Percentiles rank a stretch among this genome's conserved stretches.
These are phyloP conservation scores for Periglandula ipomoeae DNA, from an alignment of 2,329 filamentous ascomycete genomes.

Conservation along the genomic window DNA sequence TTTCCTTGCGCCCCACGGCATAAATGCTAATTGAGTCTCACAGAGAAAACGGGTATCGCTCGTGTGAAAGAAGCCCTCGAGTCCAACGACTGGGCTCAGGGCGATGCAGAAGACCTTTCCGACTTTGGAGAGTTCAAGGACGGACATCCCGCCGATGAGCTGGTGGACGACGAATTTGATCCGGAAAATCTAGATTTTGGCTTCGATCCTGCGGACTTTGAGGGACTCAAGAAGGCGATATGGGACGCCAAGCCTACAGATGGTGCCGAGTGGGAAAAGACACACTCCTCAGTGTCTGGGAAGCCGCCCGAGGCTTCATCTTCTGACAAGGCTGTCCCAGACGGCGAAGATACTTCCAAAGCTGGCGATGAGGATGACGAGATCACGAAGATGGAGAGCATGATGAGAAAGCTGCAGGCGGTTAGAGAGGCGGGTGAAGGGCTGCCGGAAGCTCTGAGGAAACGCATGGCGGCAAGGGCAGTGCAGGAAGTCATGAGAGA, in stretches of 20 bases:
- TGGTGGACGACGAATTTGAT: constrained; percentile 28
- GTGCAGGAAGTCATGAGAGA: constrained; percentile 58
- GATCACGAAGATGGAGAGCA: constrained; percentile 49
- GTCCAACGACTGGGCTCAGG: constrained; percentile 53
- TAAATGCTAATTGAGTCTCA: background rate
- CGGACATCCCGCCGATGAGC: constrained; percentile 12
- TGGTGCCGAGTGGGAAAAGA: background rate
- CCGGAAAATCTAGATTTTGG: constrained; percentile 42
- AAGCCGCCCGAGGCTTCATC: background rate
- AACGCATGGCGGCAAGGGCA: constrained; percentile 49
- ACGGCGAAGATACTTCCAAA: constrained; percentile 24
- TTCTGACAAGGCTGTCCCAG: too few species aligned
- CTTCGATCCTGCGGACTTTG: constrained; percentile 43
- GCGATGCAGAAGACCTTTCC: constrained; percentile 14
- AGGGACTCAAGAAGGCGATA: constrained; percentile 42
- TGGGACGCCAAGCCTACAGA: constrained; percentile 30
- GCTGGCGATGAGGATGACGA: constrained; percentile 36
- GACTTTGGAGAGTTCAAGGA: constrained; percentile 24
- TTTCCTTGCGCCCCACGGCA: too few species aligned
- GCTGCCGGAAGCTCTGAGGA: constrained; percentile 51
- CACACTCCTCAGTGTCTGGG: constrained; percentile 11
- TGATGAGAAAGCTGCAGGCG: constrained; percentile 57
- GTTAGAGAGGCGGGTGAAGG: constrained; percentile 50
- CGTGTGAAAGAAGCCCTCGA: constrained; percentile 53
- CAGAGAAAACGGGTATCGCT: constrained; percentile 50